Conservation (phyloP, 225 moss, liverwort and hornwort genomes). For the Ulota crispa region DNA sequence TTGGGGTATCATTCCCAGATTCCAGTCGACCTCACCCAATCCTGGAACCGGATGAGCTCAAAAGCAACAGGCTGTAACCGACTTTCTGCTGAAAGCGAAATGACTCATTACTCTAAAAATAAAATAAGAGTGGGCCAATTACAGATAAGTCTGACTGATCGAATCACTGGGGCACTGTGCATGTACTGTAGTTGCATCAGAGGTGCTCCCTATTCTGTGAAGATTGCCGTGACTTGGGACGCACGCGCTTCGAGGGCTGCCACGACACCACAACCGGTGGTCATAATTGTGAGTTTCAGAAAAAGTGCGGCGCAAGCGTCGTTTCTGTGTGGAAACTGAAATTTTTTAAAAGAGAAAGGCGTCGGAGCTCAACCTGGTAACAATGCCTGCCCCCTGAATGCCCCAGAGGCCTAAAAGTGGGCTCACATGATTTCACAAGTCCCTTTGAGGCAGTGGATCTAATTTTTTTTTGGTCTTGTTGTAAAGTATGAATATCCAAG, state of each 20-base stretch:
- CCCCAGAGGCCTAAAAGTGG: no score
- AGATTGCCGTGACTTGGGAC: conserved; percentile 2
- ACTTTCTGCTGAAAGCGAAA: neutral
- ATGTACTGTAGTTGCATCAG: neutral
- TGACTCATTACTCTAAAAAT: neutral
- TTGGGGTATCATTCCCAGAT: neutral
- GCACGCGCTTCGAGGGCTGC: neutral
- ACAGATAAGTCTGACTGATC: neutral
- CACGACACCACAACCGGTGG: neutral
- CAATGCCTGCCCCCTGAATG: no score
- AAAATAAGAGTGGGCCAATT: neutral
- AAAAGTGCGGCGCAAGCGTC: neutral
- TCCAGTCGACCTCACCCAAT: neutral
- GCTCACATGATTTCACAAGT: no score
- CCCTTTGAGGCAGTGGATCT: no score
- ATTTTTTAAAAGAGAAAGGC: no score
- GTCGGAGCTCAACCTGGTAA: no score
- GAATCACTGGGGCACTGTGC: neutral
- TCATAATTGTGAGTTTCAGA: no score
- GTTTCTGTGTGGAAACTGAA: neutral
- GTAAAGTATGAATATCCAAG: no score
- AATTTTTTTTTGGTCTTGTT: no score
- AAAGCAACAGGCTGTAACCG: neutral
- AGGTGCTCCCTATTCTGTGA: neutral
- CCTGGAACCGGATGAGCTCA: neutral